These are phyloP conservation scores for Malassezia yamatoensis DNA, from an alignment of 1,284 basidiomycete species.

Conservation along the genomic window DNA sequence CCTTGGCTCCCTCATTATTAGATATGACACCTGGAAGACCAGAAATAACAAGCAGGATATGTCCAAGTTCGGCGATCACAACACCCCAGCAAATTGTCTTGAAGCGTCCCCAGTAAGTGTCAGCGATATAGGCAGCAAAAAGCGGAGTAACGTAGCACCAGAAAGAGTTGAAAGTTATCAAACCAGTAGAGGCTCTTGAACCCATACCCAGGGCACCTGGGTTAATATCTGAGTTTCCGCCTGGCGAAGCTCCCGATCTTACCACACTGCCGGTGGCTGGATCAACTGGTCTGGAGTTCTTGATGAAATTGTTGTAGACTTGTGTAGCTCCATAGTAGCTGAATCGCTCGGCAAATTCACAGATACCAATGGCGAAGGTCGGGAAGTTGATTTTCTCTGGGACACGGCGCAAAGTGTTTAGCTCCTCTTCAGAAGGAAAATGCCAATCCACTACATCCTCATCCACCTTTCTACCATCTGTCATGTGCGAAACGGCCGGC, in stretches of 20 bases:
- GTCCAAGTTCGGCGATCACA: slow-evolving; percentile 51
- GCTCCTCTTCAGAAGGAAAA: slow-evolving; percentile 38
- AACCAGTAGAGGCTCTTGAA: slow-evolving; percentile 39
- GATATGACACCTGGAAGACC: slow-evolving; percentile 63
- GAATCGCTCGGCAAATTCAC: slow-evolving; percentile 47
- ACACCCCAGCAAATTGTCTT: slow-evolving; percentile 50
- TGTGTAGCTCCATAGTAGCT: slow-evolving; percentile 44
- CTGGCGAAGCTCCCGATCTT: slow-evolving; percentile 20
- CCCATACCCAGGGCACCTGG: slow-evolving; percentile 40
- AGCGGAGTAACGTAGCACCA: slow-evolving; percentile 42
- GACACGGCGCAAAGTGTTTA: slow-evolving; percentile 32
- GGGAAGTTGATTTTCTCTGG: slow-evolving; percentile 41
- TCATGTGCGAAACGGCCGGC: background rate
- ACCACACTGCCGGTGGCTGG: slow-evolving; percentile 16
- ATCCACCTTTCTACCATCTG: slow-evolving; percentile 1
- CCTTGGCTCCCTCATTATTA: slow-evolving; percentile 54
- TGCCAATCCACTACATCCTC: background rate
- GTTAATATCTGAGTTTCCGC: background rate
- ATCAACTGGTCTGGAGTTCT: background rate
- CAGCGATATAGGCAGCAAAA: slow-evolving; percentile 48
- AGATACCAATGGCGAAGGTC: slow-evolving; percentile 40
- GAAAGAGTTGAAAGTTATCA: slow-evolving; percentile 45
- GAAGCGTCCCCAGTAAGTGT: slow-evolving; percentile 51
- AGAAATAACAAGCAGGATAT: slow-evolving; percentile 64
- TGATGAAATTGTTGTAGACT: slow-evolving; percentile 43